Evolutionary conservation across 441 rosid genomes (phyloP).

Genomic region (Gossypium lobatum): DNA sequence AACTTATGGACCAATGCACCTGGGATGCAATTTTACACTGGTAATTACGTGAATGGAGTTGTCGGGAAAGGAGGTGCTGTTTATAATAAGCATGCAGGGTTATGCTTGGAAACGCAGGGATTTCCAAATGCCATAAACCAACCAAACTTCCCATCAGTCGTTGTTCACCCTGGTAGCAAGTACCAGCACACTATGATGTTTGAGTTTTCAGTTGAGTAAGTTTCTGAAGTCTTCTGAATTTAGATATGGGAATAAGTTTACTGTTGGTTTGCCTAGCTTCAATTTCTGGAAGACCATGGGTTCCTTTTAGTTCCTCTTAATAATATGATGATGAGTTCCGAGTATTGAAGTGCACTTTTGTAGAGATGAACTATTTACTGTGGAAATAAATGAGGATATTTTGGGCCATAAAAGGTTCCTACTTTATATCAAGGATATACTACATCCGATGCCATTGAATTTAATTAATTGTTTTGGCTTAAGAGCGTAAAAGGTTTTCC

Average conservation of each 20-base stretch:
- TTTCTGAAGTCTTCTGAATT: not conserved
- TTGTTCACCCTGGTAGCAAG: conserved; percentile 69
- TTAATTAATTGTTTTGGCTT: no score
- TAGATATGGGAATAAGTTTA: conserved; percentile 10
- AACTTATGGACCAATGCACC: conserved; percentile 81
- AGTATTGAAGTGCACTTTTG: not conserved
- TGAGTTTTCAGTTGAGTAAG: conserved; percentile 61
- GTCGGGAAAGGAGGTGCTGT: conserved; percentile 66
- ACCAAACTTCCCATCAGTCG: conserved; percentile 66
- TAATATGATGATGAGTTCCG: not conserved
- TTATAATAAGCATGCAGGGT: conserved; percentile 72
- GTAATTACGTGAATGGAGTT: conserved; percentile 69
- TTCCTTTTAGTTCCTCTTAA: conserved; percentile 1
- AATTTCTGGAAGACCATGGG: not conserved
- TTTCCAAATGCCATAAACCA: conserved; percentile 82
- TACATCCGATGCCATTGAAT: no score
- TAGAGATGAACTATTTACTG: not conserved
- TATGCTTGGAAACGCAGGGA: conserved; percentile 89
- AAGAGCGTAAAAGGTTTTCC: no score
- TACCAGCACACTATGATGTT: conserved; percentile 71
- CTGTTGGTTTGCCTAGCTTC: conserved; percentile 12
- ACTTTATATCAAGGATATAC: no score
- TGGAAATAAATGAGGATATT: not conserved
- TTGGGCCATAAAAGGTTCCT: not conserved
- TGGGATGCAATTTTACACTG: conserved; percentile 83